A percentile compares a stretch with the other conserved stretches of the same genome.
Conservation (phyloP, 2,329 filamentous ascomycete species). For the Dothistroma pini region DNA sequence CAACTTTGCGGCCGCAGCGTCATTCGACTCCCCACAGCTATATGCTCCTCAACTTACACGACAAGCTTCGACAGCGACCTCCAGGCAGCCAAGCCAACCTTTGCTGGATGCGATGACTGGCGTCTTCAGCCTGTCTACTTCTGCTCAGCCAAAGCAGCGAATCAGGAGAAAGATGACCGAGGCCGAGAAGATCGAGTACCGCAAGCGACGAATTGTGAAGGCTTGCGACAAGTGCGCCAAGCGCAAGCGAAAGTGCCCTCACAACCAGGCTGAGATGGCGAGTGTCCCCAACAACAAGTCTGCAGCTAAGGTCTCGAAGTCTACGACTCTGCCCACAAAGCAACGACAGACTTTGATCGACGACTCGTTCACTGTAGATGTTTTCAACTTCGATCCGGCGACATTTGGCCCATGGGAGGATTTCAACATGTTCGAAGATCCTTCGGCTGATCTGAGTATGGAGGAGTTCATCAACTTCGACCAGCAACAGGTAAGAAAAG, state of each 20-base stretch:
- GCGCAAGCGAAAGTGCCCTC: conserved; percentile 36
- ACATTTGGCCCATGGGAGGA: conserved; percentile 25
- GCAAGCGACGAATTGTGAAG: conserved; percentile 37
- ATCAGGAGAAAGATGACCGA: conserved; percentile 38
- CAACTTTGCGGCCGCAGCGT: conserved; percentile 28
- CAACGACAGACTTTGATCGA: conserved; percentile 4
- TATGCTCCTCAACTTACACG: conserved; percentile 20
- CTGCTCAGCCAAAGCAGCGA: conserved; percentile 34
- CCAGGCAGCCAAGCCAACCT: conserved; percentile 24
- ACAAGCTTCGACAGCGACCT: conserved; percentile 20
- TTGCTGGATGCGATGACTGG: conserved; percentile 38
- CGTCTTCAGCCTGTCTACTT: conserved; percentile 36
- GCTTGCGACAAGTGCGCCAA: conserved; percentile 37
- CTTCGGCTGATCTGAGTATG: conserved; percentile 20
- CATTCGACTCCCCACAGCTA: conserved; percentile 27
- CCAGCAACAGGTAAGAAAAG: conserved; percentile 4
- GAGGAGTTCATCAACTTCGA: conserved; percentile 20
- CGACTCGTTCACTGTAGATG: conserved; percentile 5
- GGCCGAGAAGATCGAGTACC: conserved; percentile 38
- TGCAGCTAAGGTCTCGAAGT: conserved; percentile 4
- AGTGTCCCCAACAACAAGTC: conserved; percentile 15
- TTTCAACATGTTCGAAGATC: conserved; percentile 28
- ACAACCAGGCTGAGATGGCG: conserved; percentile 34
- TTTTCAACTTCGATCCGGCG: conserved; percentile 16
- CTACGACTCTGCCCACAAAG: background rate